Evolutionary conservation across 1,284 basidiomycete genomes (phyloP), one percentile per base, ranked within the genome.

Genomic region (Coniferiporia weirii): DNA sequence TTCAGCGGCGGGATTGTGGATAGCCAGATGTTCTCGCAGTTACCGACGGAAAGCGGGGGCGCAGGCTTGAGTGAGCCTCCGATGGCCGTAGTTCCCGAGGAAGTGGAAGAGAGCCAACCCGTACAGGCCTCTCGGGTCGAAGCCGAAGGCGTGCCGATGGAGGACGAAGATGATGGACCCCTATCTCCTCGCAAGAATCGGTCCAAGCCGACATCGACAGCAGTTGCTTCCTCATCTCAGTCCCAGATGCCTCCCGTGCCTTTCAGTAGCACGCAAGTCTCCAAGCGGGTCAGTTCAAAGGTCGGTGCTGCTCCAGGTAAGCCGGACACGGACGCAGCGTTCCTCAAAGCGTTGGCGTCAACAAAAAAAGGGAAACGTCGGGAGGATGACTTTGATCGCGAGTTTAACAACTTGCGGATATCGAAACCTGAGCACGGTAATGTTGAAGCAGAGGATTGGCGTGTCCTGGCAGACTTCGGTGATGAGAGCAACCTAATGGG

Each of bases 341-440:
- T 91, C 68, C 73, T 91, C 22, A 85, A 82, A 64, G 89, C 89
- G 0, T 73, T 91, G 45, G 86, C 89, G 17, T 88, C 87, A 4
- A 87, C 75, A 36, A 89, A 87, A 65, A 77, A 78, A n/a, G 85
- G 84, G 6, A 89, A 87, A 73, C 81, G 77, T 64, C 65, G 70
- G 0, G 87, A 89, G 68, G 89, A 93, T 67, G 76, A 79, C 9
- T 90, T 93, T 62, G 92, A 94, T 70, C 79, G 85, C 45, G 91
- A 93, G 65, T 94, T 95, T 69, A 93, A 93, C 69, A 82, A 87
- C 57, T 73, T 94, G 56, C 82, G 82, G 62, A 89, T 95, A 51
- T 80, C 85, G 4, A 90, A 85, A 70, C 84, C 89, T 0, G 82
- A 83, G 53, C 65, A 83, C 20, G 72, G 69, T 43, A 69, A 66